These are phyloP conservation scores for Rhodofomes roseus DNA, from an alignment of 1,284 basidiomycete genomes.

Conservation along the genomic window DNA sequence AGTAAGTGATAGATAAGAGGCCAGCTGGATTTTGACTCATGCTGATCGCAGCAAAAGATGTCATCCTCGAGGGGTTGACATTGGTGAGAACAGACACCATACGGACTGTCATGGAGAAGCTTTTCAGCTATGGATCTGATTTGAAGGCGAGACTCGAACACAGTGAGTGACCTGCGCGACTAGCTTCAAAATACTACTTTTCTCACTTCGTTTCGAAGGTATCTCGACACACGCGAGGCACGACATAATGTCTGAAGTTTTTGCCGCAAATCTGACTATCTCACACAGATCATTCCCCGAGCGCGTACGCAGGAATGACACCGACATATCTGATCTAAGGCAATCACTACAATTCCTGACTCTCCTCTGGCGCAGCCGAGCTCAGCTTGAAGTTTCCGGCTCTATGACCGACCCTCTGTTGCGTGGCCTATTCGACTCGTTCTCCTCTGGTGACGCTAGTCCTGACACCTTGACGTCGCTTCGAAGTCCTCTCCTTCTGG, in stretches of 20 bases:
- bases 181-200: no score
- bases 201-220: no score
- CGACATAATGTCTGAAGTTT: background rate
- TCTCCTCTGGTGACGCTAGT: slow-evolving; percentile 13
- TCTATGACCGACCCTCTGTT: slow-evolving; percentile 27
- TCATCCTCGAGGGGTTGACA: slow-evolving; percentile 36
- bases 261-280: no score
- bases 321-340: slow-evolving; percentile 9
- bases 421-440: slow-evolving; percentile 18
- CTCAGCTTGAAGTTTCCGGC: slow-evolving; percentile 16
- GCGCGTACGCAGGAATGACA: background rate
- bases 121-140: slow-evolving; percentile 10
- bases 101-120: slow-evolving; percentile 6
- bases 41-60: slow-evolving; percentile 34
- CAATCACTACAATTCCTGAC: slow-evolving; percentile 30
- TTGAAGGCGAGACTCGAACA: slow-evolving; percentile 16
- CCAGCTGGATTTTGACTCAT: background rate
- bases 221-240: background rate
- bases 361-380: slow-evolving; percentile 30
- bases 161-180: slow-evolving; percentile 19
- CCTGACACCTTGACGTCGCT: slow-evolving; percentile 16
- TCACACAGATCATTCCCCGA: background rate
- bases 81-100: slow-evolving; percentile 12
- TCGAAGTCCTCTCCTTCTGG: slow-evolving; percentile 28
- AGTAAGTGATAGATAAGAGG: background rate